Percentiles rank a stretch among this genome's conserved stretches.
Conservation (phyloP, 2,329 filamentous ascomycete genomes). For the Arachnomyces sp. region DNA sequence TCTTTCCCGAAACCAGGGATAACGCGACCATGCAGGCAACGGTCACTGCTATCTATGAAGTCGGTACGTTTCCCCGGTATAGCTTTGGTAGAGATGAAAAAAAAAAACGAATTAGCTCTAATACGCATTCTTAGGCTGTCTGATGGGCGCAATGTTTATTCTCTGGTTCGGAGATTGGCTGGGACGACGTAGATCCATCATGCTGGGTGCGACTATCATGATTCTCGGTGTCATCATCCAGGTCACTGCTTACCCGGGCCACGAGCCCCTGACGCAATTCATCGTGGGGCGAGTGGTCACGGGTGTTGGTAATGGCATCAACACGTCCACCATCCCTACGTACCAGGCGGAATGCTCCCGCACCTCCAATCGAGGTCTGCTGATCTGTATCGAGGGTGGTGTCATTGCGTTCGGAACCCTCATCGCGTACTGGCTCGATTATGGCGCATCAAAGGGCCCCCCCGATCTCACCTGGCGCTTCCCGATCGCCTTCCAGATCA, state of each 20-base stretch:
- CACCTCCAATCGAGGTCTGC: constrained; percentile 46
- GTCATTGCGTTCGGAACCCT: constrained; percentile 37
- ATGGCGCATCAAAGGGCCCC: constrained; percentile 22
- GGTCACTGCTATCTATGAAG: constrained; percentile 44
- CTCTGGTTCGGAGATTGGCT: constrained; percentile 19
- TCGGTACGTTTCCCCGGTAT: constrained; percentile 26
- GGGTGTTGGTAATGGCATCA: constrained; percentile 44
- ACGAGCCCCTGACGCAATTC: constrained; percentile 38
- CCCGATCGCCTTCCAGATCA: constrained; percentile 40
- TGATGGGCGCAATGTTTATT: constrained; percentile 21
- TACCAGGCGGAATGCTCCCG: constrained; percentile 42
- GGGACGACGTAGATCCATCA: constrained; percentile 35
- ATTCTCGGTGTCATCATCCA: constrained; percentile 20
- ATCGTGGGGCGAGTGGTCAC: constrained; percentile 41
- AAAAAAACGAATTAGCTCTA: not conserved
- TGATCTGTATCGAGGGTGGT: constrained; percentile 48
- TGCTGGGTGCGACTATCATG: constrained; percentile 46
- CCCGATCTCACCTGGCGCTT: constrained; percentile 34
- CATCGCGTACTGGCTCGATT: constrained; percentile 40
- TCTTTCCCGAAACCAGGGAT: constrained; percentile 14
- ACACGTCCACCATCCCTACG: constrained; percentile 41
- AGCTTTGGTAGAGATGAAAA: not conserved
- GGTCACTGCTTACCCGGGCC: constrained; percentile 9
- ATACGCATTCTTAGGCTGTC: constrained; percentile 17
- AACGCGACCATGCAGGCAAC: constrained; percentile 35